Evolutionary conservation across 2,329 filamentous ascomycete species (phyloP).

Genomic region (Cercospora sesami): DNA sequence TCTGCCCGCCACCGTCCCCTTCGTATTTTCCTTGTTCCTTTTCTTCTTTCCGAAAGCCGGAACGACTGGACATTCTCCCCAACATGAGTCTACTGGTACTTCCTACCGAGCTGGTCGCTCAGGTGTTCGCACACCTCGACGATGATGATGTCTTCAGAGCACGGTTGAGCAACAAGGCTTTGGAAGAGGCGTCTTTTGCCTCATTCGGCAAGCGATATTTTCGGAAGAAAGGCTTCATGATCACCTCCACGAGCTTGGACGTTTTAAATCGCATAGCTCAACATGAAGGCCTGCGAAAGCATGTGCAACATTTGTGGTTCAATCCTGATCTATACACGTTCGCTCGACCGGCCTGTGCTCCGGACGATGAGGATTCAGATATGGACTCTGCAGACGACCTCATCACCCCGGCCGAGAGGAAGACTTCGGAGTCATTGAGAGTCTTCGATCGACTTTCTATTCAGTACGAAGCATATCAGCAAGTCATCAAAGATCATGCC

Average conservation of each 20-base stretch:
- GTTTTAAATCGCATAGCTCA: constrained; percentile 29
- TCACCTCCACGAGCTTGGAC: constrained; percentile 30
- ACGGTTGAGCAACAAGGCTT: constrained; percentile 25
- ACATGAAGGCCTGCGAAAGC: constrained; percentile 31
- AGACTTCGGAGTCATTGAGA: constrained; percentile 2
- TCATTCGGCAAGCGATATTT: constrained; percentile 36
- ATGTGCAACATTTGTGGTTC: constrained; percentile 39
- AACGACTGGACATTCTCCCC: not conserved
- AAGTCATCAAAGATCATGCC: constrained; percentile 29
- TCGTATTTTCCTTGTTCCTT: not conserved
- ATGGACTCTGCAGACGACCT: constrained; percentile 22
- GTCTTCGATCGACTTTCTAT: constrained; percentile 19
- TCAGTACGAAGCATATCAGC: constrained; percentile 26
- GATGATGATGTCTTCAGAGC: constrained; percentile 29
- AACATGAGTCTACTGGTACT: constrained; percentile 27
- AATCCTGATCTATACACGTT: constrained; percentile 37
- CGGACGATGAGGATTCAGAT: constrained; percentile 24
- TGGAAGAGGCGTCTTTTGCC: constrained; percentile 31
- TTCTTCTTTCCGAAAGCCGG: not conserved
- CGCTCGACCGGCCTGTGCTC: constrained; percentile 25
- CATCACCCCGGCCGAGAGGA: constrained; percentile 16
- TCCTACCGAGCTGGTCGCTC: constrained; percentile 34
- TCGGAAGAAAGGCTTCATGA: constrained; percentile 38
- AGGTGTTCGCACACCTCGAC: constrained; percentile 29
- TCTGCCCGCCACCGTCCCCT: not conserved